Evolutionary conservation across 2,329 filamentous ascomycete genomes (phyloP), one percentile per base, ranked within the genome.

Genomic region (Teratosphaeria zuluensis): DNA sequence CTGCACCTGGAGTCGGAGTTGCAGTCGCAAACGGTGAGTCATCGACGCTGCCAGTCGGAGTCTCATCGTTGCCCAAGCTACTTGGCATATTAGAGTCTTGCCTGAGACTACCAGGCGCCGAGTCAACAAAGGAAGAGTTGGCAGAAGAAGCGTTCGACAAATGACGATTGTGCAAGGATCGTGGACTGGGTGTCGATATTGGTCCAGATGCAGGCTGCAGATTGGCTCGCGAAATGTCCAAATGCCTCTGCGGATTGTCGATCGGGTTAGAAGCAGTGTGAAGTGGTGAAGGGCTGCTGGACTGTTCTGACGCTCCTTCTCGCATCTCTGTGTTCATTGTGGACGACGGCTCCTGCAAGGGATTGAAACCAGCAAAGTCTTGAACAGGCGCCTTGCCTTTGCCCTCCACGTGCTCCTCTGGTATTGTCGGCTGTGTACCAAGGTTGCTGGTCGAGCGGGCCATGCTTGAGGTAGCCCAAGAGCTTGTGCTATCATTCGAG

Each of bases 141-240:
- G 88, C 83, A 0, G 91, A 95, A 0, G 92, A 96, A 1, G 90
- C 87, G 65, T 88, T 95, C 62, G 90, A 95, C 73, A 94, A 85
- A 65, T 95, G 88, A 28, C 90, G 84, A 69, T 91, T 82, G 70
- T 92, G 83, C 48, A 83, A 73, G 54, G 67, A 46, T 28, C 66
- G 64, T 21, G 65, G 63, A 46, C 61, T 56, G 1, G 64, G 63
- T 42, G 65, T 66, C 42, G 66, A 63, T 30, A 66, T 64, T 38
- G 66, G 62, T 53, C 65, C 58, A 16, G 61, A 57, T 65, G 66
- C 60, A 62, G 63, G 68, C 59, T 73, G 75, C 6, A 77, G 73
- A 59, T 73, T 73, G 19, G 75, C 75, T 46, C 77, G 72, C 14
- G 74, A 76, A 19, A 73, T 71, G 61, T 78, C 75, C 0, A 80